Evolutionary conservation across 148 eudicot genomes (phyloP), one percentile per base, ranked within the genome.

Genomic region (Cornus kousa): DNA sequence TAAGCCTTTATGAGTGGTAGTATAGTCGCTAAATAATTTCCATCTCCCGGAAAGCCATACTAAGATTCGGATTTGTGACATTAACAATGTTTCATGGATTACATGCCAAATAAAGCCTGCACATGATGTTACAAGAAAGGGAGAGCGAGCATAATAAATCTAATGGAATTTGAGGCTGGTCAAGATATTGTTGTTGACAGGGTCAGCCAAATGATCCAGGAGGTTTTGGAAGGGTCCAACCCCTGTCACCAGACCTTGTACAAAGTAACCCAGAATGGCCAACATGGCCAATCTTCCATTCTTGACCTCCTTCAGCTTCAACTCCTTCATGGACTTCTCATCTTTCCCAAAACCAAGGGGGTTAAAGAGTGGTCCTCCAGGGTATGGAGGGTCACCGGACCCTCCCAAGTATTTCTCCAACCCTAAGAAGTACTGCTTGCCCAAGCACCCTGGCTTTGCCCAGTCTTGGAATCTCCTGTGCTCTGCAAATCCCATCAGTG

Each of bases 231-330:
- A 91, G 1, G 99, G 99, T n/a, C 99, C 99, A 17, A 87, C 99
- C 0, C 99, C 99, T 0, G 99, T 96, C 14, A 96, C 98, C 59
- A 90, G 83, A 9, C 79, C 99, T 66, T 96, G 99, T 5, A 92
- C 70, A 28, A 96, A 96, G 88, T 86, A 96, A 2, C 99, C 99
- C 86, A 96, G 79, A 0, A 96, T 66, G 2, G 97, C 99, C 90
- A 96, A 81, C 98, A 96, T 96, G 48, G 99, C 99, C 83, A 96
- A 72, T 78, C 99, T 90, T 31, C 99, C 99, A 76, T 96, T 96
- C 91, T 96, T 96, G 14, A 96, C 80, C 79, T 96, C 99, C 85
- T 96, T 96, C 22, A 96, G 79, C 88, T 96, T 96, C 82, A 96
- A 64, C 0, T 96, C 98, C 86, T 90, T 96, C 92, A 96, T 40